Evolutionary conservation across 192 early-diverging fungal genomes (phyloP), one percentile per base, ranked within the genome.

Genomic region (Borealophlyctis nickersoniae): DNA sequence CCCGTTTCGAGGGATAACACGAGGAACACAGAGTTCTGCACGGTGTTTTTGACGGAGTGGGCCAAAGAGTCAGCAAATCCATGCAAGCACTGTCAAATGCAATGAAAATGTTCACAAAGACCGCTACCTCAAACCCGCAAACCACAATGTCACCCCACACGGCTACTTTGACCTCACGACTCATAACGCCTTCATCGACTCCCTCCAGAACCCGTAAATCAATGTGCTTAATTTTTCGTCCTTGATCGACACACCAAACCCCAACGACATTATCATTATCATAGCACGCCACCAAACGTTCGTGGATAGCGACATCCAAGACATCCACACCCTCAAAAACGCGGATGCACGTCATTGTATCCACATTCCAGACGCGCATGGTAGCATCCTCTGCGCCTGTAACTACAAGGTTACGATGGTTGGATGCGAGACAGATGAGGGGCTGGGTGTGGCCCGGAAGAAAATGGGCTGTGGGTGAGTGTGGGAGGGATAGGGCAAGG

Each of bases 61-160:
- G n/a, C n/a, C n/a, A n/a, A n/a, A n/a, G n/a, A n/a, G n/a, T n/a
- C n/a, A n/a, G n/a, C n/a, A n/a, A n/a, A n/a, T n/a, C n/a, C n/a
- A 58, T 58, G 52, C 22, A 30, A 58, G 56, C 16, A 14, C 30
- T 23, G n/a, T 48, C n/a, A n/a, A 11, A 48, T 11, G 45, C 45
- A 11, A 7, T 45, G 7, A 45, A 45, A 45, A 45, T 7, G 19
- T 7, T 45, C 39, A 45, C 23, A 65, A 24, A 31, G 0, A 52
- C 49, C 29, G n/a, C n/a, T n/a, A 73, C 72, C 72, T 73, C 72
- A 58, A 73, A 73, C 36, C 72, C 72, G 35, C 72, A 73, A 23
- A 73, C 72, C n/a, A 73, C 60, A 4, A 19, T 45, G 48, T 62
- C 56, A 4, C 61, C 66, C 66, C 66, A 73, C 0, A 73, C 33